Conservation (phyloP, 176 grass and related monocot genomes). For the Cenchrus americanus region DNA sequence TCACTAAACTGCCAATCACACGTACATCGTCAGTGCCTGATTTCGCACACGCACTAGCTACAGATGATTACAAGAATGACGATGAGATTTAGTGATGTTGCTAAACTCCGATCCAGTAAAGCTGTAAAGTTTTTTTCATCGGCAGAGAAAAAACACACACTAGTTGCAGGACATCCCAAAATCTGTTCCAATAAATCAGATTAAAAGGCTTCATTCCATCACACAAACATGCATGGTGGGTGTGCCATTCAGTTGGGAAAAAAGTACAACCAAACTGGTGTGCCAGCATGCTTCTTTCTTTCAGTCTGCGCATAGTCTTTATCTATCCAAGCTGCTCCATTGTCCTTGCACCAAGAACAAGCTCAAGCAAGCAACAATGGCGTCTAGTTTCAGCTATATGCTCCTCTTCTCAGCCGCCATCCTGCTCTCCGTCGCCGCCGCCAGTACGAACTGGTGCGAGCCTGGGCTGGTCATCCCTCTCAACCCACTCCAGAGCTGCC, state of each 20-base stretch:
- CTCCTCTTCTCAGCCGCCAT: neutral
- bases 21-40: too few relatives aligned
- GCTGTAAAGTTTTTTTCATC: too few relatives aligned
- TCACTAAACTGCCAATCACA: too few relatives aligned
- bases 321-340: neutral
- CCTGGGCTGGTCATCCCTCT: neutral
- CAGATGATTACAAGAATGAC: neutral
- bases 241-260: too few relatives aligned
- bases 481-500: neutral
- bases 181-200: too few relatives aligned
- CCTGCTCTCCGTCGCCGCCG: neutral
- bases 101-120: too few relatives aligned
- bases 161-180: neutral
- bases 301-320: neutral
- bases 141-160: neutral
- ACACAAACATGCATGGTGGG: too few relatives aligned
- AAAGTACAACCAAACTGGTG: too few relatives aligned
- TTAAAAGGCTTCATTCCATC: too few relatives aligned
- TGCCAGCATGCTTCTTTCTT: neutral
- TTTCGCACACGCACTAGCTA: too few relatives aligned
- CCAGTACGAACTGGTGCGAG: neutral
- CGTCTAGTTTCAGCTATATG: neutral
- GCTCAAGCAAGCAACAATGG: neutral
- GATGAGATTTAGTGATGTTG: too few relatives aligned
- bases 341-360: neutral